Evolutionary conservation across 148 eudicot species (phyloP).

Genomic region (Cornus kousa): DNA sequence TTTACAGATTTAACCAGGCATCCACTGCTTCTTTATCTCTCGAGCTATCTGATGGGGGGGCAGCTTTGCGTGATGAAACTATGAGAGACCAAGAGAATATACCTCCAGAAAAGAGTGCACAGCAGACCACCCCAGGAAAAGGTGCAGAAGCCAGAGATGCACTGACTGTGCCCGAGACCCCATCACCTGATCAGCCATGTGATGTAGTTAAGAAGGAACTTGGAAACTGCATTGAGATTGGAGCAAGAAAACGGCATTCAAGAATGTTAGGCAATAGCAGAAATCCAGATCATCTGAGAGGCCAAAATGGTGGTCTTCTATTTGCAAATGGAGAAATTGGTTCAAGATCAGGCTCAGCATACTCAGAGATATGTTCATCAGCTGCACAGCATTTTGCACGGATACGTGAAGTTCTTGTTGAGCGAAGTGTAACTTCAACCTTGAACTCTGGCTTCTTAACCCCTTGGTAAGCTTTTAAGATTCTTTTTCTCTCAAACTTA

Average conservation of each 20-base stretch:
- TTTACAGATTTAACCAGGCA: conserved; percentile 38
- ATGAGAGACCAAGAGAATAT: conserved; percentile 74
- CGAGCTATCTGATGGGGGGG: conserved; percentile 63
- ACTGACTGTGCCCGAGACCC: conserved; percentile 93
- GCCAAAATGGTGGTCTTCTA: conserved; percentile 50
- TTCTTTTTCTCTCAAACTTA: not conserved
- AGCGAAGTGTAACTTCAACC: conserved; percentile 85
- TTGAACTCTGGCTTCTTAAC: conserved; percentile 88
- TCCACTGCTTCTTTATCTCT: conserved; percentile 52
- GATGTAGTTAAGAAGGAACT: conserved; percentile 80
- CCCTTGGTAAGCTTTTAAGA: conserved; percentile 63
- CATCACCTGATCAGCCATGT: conserved; percentile 91
- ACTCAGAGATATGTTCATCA: conserved; percentile 76
- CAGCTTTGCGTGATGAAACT: conserved; percentile 35
- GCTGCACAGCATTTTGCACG: conserved; percentile 96
- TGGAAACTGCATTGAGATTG: conserved; percentile 64
- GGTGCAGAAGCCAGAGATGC: conserved; percentile 58
- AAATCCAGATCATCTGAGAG: conserved; percentile 34
- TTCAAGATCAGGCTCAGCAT: conserved; percentile 68
- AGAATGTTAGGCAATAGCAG: conserved; percentile 53
- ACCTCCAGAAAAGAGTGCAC: conserved; percentile 64
- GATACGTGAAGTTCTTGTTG: conserved; percentile 89
- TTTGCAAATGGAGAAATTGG: conserved; percentile 43
- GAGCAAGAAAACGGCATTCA: conserved; percentile 72
- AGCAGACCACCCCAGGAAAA: conserved; percentile 87